Conservation (phyloP, 1,139 yeast species). For the Sporopachydermia cereana region DNA sequence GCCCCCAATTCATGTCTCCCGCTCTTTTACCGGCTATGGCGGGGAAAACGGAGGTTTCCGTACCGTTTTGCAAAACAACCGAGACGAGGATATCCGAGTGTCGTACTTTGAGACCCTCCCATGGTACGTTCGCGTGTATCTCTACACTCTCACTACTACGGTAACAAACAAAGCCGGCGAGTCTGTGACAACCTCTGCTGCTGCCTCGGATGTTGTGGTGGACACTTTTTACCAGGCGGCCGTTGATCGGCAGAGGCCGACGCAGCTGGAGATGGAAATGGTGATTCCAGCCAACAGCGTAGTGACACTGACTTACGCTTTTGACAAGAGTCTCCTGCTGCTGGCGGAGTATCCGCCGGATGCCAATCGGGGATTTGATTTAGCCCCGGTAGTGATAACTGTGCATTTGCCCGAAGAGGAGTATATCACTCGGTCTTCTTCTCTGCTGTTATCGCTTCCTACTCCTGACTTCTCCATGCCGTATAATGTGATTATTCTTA, state of each 20-base stretch:
- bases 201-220: conserved; percentile 30
- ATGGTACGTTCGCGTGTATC: conserved; percentile 81
- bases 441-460: conserved; percentile 74
- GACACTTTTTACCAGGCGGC: conserved; percentile 65
- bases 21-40: conserved; percentile 87
- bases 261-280: conserved; percentile 65
- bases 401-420: conserved; percentile 24
- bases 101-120: conserved; percentile 78
- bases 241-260: conserved; percentile 66
- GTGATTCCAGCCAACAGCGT: conserved; percentile 53
- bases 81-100: conserved; percentile 33
- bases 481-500: conserved; percentile 87
- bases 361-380: conserved; percentile 95
- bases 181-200: conserved; percentile 14
- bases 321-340: conserved; percentile 76
- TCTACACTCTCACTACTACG: conserved; percentile 47
- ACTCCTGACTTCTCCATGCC: conserved; percentile 99
- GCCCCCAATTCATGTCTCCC: conserved; percentile 66
- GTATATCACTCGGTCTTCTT: conserved; percentile 73
- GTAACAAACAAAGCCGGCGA: conserved; percentile 13
- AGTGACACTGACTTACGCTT: conserved; percentile 58
- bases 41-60: conserved; percentile 88
- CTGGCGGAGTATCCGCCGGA: conserved; percentile 97
- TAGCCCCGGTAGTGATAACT: conserved; percentile 77
- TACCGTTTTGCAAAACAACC: conserved; percentile 53